Evolutionary conservation across 1,284 basidiomycete genomes (phyloP).

Genomic region (Lentinus polychrous): DNA sequence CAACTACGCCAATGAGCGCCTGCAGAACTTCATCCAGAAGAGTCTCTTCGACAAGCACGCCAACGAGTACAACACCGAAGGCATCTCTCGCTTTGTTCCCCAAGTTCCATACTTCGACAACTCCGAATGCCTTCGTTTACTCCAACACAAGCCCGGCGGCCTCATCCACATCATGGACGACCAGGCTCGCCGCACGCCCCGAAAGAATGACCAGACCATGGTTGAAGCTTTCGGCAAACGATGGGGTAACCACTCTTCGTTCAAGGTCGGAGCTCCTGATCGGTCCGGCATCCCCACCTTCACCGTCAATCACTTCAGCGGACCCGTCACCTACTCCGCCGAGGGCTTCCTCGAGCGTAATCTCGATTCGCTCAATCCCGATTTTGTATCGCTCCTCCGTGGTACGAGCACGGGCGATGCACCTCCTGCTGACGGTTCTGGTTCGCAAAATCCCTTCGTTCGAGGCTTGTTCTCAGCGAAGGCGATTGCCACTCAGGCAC

Average conservation of each 20-base stretch:
- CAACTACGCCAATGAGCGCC: constrained; percentile 91
- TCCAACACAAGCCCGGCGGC: constrained; percentile 86
- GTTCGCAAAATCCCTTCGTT: constrained; percentile 87
- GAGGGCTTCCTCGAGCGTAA: constrained; percentile 89
- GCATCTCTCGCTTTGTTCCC: constrained; percentile 68
- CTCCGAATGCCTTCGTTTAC: constrained; percentile 79
- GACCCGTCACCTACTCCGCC: constrained; percentile 86
- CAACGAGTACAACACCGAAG: constrained; percentile 81
- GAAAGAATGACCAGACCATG: constrained; percentile 93
- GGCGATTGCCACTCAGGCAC: constrained; percentile 84
- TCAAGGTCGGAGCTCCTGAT: constrained; percentile 75
- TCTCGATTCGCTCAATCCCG: constrained; percentile 84
- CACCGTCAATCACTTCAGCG: constrained; percentile 88
- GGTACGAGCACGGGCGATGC: constrained; percentile 41
- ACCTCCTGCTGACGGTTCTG: constrained; percentile 54
- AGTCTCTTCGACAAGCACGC: constrained; percentile 75
- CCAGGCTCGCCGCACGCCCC: constrained; percentile 78
- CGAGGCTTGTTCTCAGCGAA: constrained; percentile 84
- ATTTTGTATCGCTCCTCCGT: constrained; percentile 86
- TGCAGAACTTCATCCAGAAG: constrained; percentile 82
- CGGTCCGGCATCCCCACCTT: constrained; percentile 83
- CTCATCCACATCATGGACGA: constrained; percentile 98
- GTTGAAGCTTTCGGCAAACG: constrained; percentile 91
- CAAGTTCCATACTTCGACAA: constrained; percentile 87
- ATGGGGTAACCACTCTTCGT: constrained; percentile 89